These are phyloP conservation scores for Thalassiosira delicatula DNA, from an alignment of 352 stramenopile genomes.

Conservation along the genomic window DNA sequence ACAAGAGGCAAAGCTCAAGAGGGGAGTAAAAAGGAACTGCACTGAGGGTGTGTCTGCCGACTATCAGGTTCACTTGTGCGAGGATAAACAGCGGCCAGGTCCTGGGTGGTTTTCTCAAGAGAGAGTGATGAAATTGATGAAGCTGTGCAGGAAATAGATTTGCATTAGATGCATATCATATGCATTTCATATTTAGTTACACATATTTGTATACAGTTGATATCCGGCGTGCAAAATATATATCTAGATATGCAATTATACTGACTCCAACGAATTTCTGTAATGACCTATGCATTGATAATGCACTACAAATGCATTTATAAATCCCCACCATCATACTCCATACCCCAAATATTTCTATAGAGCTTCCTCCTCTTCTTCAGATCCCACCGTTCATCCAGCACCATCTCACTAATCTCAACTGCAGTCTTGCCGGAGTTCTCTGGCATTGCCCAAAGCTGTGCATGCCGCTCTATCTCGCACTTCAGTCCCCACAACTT, in stretches of 20 bases:
- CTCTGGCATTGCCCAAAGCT: slow-evolving; percentile 9
- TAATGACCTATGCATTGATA: too few relatives aligned
- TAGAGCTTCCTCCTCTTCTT: not conserved
- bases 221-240: too few relatives aligned
- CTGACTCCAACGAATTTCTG: too few relatives aligned
- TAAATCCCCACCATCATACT: not conserved
- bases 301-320: too few relatives aligned
- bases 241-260: too few relatives aligned
- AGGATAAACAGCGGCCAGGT: not conserved
- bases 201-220: too few relatives aligned
- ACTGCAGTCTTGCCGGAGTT: not conserved
- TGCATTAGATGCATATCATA: not conserved
- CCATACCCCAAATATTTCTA: not conserved
- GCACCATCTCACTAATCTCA: slow-evolving; percentile 17
- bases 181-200: too few relatives aligned
- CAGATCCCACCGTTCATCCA: not conserved
- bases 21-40: not conserved
- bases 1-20: not conserved
- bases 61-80: not conserved
- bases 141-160: not conserved
- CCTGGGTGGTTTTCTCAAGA: not conserved
- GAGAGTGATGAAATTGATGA: not conserved
- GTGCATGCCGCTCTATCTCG: slow-evolving; percentile 2
- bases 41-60: not conserved
- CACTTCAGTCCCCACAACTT: slow-evolving; percentile 2